Percentiles rank a stretch among this genome's conserved stretches.
phyloP scores from a whole-genome alignment of 2,329 filamentous ascomycete species.

The Leptographium radiaticola region DNA sequence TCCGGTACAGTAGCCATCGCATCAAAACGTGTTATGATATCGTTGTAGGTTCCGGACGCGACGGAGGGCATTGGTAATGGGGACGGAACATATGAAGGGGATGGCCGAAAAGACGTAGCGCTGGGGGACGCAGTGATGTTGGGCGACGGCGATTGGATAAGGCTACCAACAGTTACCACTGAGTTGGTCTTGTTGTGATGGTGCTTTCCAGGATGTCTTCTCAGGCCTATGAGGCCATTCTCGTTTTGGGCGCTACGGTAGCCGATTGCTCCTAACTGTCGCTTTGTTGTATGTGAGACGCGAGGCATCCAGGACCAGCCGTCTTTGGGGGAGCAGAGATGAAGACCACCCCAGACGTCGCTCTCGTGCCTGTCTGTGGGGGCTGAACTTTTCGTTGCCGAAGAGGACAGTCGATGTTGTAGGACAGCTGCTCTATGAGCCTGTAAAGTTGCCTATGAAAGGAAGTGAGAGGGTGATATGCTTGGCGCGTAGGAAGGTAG shows the following conservation, averaged over 20 bases:
- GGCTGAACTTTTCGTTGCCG: neutral
- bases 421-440: neutral
- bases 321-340: slow-evolving; percentile 16
- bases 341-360: too few relatives aligned
- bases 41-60: neutral
- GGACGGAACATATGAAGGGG: neutral
- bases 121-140: neutral
- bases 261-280: slow-evolving; percentile 47
- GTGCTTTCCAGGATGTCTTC: slow-evolving; percentile 36
- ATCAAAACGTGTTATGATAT: neutral
- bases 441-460: too few relatives aligned
- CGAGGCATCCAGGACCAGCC: slow-evolving; percentile 44
- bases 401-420: neutral
- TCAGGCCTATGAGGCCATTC: slow-evolving; percentile 68
- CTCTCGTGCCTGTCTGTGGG: neutral
- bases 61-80: neutral
- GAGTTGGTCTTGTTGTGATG: slow-evolving; percentile 24
- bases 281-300: slow-evolving; percentile 43
- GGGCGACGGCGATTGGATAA: slow-evolving; percentile 1
- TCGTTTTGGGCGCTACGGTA: slow-evolving; percentile 69
- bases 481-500: too few relatives aligned
- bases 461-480: too few relatives aligned
- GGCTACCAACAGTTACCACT: slow-evolving; percentile 17
- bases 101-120: neutral
- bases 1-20: neutral